phyloP scores from a whole-genome alignment of 169 alveolate species.

The Condylostoma magnum region DNA sequence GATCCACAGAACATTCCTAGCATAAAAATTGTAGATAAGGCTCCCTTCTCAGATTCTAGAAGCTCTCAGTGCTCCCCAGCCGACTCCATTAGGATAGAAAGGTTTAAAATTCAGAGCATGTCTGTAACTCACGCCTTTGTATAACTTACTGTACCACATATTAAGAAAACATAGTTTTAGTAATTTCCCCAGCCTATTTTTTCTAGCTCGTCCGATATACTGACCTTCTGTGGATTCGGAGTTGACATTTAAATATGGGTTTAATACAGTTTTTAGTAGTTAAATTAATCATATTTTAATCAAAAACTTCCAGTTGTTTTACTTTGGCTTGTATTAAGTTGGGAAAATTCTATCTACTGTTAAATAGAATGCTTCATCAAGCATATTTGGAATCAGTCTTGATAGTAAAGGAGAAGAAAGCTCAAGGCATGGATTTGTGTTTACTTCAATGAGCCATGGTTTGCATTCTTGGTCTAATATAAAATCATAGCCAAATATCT shows the following conservation, averaged over 20 bases:
- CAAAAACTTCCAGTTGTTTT: too few relatives aligned
- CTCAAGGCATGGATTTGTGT: conserved; percentile 78
- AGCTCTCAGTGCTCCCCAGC: conserved; percentile 20
- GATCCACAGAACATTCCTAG: conserved; percentile 15
- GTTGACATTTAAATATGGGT: too few relatives aligned
- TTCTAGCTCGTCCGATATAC: too few relatives aligned
- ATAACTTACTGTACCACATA: too few relatives aligned
- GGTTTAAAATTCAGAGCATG: not conserved
- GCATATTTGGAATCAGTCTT: conserved; percentile 47
- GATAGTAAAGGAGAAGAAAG: conserved; percentile 48
- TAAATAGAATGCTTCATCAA: not conserved
- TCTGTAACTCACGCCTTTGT: not conserved
- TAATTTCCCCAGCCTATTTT: conserved; percentile 26
- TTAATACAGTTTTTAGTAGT: too few relatives aligned
- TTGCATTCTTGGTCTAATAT: conserved; percentile 56
- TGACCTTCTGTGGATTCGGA: too few relatives aligned
- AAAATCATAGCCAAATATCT: conserved; percentile 64
- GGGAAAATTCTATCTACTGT: conserved; percentile 17
- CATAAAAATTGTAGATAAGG: not conserved
- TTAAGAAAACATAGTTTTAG: not conserved
- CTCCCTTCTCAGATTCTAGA: not conserved
- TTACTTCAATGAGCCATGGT: conserved; percentile 71
- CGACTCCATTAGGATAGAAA: not conserved
- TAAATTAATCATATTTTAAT: too few relatives aligned
- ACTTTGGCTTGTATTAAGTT: not conserved